These are phyloP conservation scores for Aspergillus oerlinghausenensis DNA, from an alignment of 2,329 filamentous ascomycete genomes.

Conservation along the genomic window DNA sequence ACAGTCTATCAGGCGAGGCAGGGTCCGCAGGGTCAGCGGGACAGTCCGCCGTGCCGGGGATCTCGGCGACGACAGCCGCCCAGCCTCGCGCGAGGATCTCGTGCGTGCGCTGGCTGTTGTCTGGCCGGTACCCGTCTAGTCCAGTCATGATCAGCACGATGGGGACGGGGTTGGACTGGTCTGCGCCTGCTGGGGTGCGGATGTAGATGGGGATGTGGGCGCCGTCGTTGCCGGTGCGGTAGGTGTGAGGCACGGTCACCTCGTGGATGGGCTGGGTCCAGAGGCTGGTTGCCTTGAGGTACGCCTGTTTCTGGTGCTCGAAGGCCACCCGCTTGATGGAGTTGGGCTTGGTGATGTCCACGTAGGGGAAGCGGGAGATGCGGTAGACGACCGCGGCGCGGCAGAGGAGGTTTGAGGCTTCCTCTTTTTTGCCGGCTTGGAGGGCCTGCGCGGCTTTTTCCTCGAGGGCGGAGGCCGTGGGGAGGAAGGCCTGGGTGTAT, in stretches of 20 bases:
- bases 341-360: conserved; percentile 20
- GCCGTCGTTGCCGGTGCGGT: conserved; percentile 49
- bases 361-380: conserved; percentile 64
- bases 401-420: conserved; percentile 61
- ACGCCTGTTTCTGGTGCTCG: conserved; percentile 60
- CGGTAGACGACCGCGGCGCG: conserved; percentile 68
- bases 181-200: conserved; percentile 51
- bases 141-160: conserved; percentile 55
- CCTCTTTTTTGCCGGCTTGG: conserved; percentile 44
- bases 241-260: conserved; percentile 56
- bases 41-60: conserved; percentile 64
- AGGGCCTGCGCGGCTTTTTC: conserved; percentile 50
- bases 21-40: conserved; percentile 61
- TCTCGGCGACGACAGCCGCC: conserved; percentile 59
- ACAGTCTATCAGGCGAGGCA: conserved; percentile 56
- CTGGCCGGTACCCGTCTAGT: conserved; percentile 56
- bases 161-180: conserved; percentile 43
- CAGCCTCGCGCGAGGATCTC: conserved; percentile 62
- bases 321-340: conserved; percentile 59
- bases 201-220: conserved; percentile 60
- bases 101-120: conserved; percentile 49
- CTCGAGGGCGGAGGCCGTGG: conserved; percentile 56
- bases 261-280: conserved; percentile 60
- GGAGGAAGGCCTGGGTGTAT: conserved; percentile 62
- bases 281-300: conserved; percentile 51